These are phyloP conservation scores for Plasmodium falciparum DNA, from an alignment of 169 alveolate species.

Conservation along the genomic window DNA sequence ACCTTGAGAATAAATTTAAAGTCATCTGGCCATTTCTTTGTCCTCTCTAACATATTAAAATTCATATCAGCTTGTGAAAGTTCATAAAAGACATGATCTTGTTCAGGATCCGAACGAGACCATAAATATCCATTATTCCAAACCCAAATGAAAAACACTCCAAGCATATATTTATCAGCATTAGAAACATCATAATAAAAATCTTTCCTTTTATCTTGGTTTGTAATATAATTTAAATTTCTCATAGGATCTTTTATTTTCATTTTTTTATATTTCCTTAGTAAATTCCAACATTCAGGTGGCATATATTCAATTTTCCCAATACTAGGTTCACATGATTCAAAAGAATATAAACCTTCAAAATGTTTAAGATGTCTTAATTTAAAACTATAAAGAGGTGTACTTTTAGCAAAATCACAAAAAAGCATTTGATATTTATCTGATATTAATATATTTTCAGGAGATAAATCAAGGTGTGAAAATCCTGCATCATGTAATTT, in stretches of 20 bases:
- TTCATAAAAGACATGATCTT: constrained; percentile 77
- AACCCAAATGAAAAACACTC: constrained; percentile 82
- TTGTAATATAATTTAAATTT: constrained; percentile 25
- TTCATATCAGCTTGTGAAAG: constrained; percentile 52
- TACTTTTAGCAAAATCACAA: constrained; percentile 87
- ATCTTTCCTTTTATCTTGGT: constrained; percentile 75
- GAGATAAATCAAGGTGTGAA: constrained; percentile 86
- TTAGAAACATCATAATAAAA: constrained; percentile 84
- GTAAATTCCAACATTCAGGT: constrained; percentile 87
- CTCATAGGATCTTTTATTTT: constrained; percentile 47
- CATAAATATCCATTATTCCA: constrained; percentile 89
- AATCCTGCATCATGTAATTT: constrained; percentile 84
- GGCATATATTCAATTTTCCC: constrained; percentile 90
- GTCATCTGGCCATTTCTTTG: constrained; percentile 59
- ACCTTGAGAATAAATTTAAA: constrained; percentile 41
- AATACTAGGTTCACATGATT: constrained; percentile 88
- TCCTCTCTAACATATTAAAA: constrained; percentile 44
- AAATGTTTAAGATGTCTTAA: constrained; percentile 78
- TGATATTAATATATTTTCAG: constrained; percentile 85
- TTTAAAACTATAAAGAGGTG: constrained; percentile 81
- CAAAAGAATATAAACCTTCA: constrained; percentile 77
- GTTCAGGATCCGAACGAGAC: constrained; percentile 85
- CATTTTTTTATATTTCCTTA: constrained; percentile 76
- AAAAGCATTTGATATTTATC: constrained; percentile 79
- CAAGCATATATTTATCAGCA: constrained; percentile 80